These are phyloP conservation scores for Cryptosporidium ubiquitum DNA, from an alignment of 169 alveolate species.

Conservation along the genomic window DNA sequence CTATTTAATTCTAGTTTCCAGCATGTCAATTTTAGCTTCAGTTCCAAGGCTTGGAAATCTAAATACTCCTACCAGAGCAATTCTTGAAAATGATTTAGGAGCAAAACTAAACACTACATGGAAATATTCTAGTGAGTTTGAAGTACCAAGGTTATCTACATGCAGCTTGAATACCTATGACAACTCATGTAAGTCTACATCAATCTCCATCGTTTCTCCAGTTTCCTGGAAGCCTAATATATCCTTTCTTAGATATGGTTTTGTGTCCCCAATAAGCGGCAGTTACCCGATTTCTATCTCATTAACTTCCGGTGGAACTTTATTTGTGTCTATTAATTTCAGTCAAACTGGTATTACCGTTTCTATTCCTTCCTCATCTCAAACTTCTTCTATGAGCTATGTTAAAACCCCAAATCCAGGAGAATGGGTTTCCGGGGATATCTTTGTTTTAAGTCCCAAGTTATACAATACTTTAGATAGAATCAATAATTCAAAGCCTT, in stretches of 20 bases:
- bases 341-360: slow-evolving; percentile 40
- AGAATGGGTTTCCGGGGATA: slow-evolving; percentile 61
- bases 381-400: slow-evolving; percentile 16
- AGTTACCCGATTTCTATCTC: slow-evolving; percentile 45
- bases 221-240: slow-evolving; percentile 7
- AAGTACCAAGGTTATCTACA: slow-evolving; percentile 3
- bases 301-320: slow-evolving; percentile 3
- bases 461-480: background rate
- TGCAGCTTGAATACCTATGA: slow-evolving; percentile 3
- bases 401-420: slow-evolving; percentile 8
- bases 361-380: slow-evolving; percentile 2
- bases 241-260: slow-evolving; percentile 61
- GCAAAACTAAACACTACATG: slow-evolving; percentile 48
- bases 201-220: slow-evolving; percentile 3
- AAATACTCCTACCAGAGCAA: slow-evolving; percentile 11
- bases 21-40: slow-evolving; percentile 30
- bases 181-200: slow-evolving; percentile 36
- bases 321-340: slow-evolving; percentile 15
- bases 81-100: slow-evolving; percentile 26
- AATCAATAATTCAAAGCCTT: background rate
- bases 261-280: slow-evolving; percentile 20
- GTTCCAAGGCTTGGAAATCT: slow-evolving; percentile 31
- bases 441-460: slow-evolving; percentile 35
- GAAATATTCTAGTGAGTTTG: slow-evolving; percentile 35
- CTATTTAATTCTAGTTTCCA: slow-evolving; percentile 25